phyloP scores from a whole-genome alignment of 805 yeast genomes.

The Candida morakotiae region DNA sequence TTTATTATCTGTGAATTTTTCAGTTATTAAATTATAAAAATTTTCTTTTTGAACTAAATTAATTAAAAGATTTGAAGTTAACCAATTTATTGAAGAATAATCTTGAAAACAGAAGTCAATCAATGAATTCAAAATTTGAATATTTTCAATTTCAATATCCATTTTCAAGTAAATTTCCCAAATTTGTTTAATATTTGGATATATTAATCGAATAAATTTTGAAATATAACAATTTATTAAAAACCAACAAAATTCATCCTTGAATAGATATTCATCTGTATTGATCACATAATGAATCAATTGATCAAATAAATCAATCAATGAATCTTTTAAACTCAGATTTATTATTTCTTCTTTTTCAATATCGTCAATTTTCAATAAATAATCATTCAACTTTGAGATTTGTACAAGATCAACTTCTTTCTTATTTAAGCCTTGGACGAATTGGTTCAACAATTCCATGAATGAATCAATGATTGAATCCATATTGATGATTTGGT shows the following conservation, averaged over 20 bases:
- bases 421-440: not conserved
- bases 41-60: constrained; percentile 1
- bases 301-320: not conserved
- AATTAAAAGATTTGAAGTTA: not conserved
- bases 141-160: not conserved
- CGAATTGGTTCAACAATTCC: not conserved
- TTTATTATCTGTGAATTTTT: not conserved
- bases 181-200: not conserved
- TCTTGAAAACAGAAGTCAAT: not conserved
- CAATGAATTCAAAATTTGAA: not conserved
- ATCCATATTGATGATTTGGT: not conserved
- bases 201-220: not conserved
- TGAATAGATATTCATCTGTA: not conserved
- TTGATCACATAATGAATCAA: not conserved
- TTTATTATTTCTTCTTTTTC: too few relatives aligned
- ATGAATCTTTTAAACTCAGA: too few relatives aligned
- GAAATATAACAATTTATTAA: constrained; percentile 1
- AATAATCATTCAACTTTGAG: not conserved
- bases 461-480: not conserved
- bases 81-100: not conserved
- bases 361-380: not conserved
- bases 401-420: not conserved
- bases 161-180: constrained; percentile 3
- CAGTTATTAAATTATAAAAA: not conserved
- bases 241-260: constrained; percentile 2